These are phyloP conservation scores for Ramaria sp. DNA, from an alignment of 768 basidiomycete genomes.

Conservation along the genomic window DNA sequence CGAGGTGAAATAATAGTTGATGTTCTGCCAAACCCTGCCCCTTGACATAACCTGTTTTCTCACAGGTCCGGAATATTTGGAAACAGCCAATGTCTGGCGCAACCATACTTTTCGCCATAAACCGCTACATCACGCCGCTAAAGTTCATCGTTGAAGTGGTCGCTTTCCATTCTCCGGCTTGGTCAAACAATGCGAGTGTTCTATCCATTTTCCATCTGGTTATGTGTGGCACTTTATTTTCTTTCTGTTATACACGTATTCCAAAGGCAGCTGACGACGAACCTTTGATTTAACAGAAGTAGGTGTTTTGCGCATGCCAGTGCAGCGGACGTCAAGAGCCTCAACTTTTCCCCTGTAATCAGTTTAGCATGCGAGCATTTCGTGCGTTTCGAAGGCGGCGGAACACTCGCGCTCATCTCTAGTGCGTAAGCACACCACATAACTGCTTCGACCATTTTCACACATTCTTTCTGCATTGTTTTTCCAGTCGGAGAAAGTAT, in stretches of 20 bases:
- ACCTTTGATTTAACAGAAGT: background rate
- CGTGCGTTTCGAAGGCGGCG: constrained; percentile 3
- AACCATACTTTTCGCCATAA: constrained; percentile 6
- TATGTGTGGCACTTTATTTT: too few species aligned
- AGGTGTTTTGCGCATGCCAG: background rate
- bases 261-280: background rate
- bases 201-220: too few species aligned
- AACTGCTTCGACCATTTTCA: background rate
- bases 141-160: background rate
- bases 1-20: background rate
- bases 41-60: background rate
- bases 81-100: background rate
- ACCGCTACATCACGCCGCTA: constrained; percentile 4
- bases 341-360: background rate
- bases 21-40: background rate
- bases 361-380: constrained; percentile 3
- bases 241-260: too few species aligned
- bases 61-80: constrained; percentile 6
- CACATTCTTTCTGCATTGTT: background rate
- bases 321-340: background rate
- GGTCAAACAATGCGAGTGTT: constrained; percentile 2
- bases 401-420: constrained; percentile 1
- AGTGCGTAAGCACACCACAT: background rate
- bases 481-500: constrained; percentile 2
- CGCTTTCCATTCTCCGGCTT: constrained; percentile 1